Evolutionary conservation across 345 rosid species (phyloP).

Genomic region (Populus tremula): DNA sequence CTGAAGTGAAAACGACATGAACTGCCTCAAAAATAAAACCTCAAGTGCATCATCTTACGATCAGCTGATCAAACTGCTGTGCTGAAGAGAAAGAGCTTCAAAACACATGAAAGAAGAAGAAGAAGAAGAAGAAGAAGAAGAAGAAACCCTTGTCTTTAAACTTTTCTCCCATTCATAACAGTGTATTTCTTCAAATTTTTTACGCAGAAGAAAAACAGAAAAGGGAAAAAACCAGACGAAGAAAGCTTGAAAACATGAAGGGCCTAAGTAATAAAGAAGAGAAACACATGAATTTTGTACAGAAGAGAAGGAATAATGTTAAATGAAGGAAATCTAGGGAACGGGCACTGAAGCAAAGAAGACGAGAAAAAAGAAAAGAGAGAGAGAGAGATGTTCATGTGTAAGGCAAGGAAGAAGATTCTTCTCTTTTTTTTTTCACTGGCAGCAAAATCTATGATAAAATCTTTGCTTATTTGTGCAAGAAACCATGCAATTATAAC

Average conservation of each 20-base stretch:
- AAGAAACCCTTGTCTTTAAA: background rate
- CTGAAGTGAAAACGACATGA: background rate
- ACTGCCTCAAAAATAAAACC: background rate
- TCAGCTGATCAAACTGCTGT: background rate
- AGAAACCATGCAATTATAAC: conserved; percentile 10
- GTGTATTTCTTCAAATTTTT: background rate
- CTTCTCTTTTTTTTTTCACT: background rate
- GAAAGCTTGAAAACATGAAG: background rate
- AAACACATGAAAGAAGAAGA: background rate
- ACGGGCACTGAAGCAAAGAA: background rate
- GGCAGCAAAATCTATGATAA: conserved; percentile 23
- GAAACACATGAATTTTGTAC: too few species aligned
- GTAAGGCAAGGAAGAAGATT: conserved; percentile 25
- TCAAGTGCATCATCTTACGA: background rate
- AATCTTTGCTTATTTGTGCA: conserved; percentile 1
- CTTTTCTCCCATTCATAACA: background rate
- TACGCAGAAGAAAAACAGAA: background rate
- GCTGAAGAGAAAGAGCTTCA: background rate
- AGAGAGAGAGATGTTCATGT: background rate
- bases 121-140: background rate
- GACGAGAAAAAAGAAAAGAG: conserved; percentile 3
- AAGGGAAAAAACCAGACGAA: background rate
- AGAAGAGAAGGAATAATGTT: background rate
- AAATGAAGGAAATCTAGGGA: conserved; percentile 4
- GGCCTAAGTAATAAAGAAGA: background rate